Evolutionary conservation across 176 grass and related monocot genomes (phyloP).

Genomic region (Triticum dicoccoides): DNA sequence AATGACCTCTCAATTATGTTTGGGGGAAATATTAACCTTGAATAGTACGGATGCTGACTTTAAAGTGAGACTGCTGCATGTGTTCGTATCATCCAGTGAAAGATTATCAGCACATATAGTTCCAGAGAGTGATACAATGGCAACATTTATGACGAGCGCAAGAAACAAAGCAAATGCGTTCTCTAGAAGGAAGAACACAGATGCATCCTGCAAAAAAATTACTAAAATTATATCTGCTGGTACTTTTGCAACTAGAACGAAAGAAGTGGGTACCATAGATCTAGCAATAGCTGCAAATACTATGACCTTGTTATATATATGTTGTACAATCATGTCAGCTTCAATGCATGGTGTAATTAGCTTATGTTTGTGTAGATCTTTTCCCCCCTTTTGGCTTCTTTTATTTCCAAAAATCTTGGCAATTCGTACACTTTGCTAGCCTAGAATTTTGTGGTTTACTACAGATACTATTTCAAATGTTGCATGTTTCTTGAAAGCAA

Average conservation of each 20-base stretch:
- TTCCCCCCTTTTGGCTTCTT: background rate
- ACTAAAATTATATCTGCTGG: background rate
- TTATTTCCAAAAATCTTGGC: background rate
- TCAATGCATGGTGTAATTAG: background rate
- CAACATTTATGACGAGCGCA: slow-evolving; percentile 71
- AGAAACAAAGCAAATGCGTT: slow-evolving; percentile 65
- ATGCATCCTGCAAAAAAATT: slow-evolving; percentile 46
- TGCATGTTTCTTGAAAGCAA: background rate
- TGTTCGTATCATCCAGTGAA: slow-evolving; percentile 14
- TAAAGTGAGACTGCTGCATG: slow-evolving; percentile 49
- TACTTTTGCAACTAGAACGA: background rate
- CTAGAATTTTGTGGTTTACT: background rate
- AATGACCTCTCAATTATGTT: background rate
- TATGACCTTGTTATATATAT: background rate
- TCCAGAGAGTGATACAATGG: slow-evolving; percentile 57
- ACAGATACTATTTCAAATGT: background rate
- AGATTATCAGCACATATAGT: slow-evolving; percentile 48
- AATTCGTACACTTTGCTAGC: background rate
- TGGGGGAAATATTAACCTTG: slow-evolving; percentile 42
- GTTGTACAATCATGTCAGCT: background rate
- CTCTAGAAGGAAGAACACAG: slow-evolving; percentile 62
- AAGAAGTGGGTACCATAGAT: background rate
- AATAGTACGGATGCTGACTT: slow-evolving; percentile 56
- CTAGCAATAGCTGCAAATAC: background rate
- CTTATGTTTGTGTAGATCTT: background rate